Percentiles rank a stretch among this genome's conserved stretches.
These are phyloP conservation scores for Globisporangium okanoganense DNA, from an alignment of 352 stramenopile genomes.

Conservation along the genomic window DNA sequence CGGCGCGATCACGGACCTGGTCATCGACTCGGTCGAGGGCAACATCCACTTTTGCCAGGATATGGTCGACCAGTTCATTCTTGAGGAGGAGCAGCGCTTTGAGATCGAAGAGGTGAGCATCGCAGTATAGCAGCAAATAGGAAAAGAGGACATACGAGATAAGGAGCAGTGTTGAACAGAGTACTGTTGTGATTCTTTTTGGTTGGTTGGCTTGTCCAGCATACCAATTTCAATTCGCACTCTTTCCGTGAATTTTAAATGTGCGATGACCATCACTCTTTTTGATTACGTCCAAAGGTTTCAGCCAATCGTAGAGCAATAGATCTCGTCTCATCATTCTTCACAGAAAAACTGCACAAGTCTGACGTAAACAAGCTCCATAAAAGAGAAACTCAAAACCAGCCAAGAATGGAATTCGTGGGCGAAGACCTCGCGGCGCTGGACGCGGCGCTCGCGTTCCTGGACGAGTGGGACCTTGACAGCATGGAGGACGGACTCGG, in stretches of 20 bases:
- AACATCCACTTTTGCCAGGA: constrained; percentile 11
- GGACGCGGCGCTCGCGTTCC: constrained; percentile 15
- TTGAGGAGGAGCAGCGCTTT: constrained; percentile 2
- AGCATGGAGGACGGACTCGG: constrained; percentile 2
- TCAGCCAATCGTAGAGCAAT: not conserved
- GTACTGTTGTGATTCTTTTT: too few relatives aligned
- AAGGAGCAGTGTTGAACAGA: too few relatives aligned
- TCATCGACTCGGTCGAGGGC: constrained; percentile 10
- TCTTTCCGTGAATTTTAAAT: too few relatives aligned
- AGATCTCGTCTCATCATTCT: not conserved
- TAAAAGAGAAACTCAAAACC: not conserved
- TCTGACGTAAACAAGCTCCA: not conserved
- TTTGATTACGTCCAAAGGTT: not conserved
- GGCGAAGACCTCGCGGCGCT: constrained; percentile 15
- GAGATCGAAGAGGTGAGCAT: not conserved
- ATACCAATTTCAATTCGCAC: too few relatives aligned
- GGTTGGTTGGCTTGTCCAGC: too few relatives aligned
- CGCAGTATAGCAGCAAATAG: not conserved
- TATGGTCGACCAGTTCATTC: constrained; percentile 9
- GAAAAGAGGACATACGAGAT: too few relatives aligned
- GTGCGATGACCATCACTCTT: not conserved
- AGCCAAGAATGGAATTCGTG: constrained; percentile 7
- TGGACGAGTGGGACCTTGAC: constrained; percentile 15
- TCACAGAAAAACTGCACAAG: not conserved
- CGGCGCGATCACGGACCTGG: constrained; percentile 11